Evolutionary conservation across 805 yeast genomes (phyloP).

Genomic region (Suhomyces pyralidae): DNA sequence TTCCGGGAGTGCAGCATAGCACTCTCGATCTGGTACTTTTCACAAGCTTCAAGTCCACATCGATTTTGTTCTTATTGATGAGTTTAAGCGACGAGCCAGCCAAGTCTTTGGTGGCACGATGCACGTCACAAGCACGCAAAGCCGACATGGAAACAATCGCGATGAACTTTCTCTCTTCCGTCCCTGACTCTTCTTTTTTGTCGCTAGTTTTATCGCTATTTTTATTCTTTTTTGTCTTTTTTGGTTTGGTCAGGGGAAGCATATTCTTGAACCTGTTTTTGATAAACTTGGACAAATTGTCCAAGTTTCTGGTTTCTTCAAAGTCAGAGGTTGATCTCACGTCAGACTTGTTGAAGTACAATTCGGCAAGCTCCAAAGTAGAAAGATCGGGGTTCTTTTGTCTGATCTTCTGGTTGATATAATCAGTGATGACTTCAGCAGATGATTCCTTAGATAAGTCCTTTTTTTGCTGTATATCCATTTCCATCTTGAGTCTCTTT

Average conservation of each 20-base stretch:
- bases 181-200: conserved; percentile 2
- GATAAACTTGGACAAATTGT: conserved; percentile 55
- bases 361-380: conserved; percentile 69
- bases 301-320: conserved; percentile 50
- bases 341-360: conserved; percentile 53
- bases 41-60: conserved; percentile 54
- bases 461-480: conserved; percentile 57
- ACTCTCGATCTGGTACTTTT: conserved; percentile 46
- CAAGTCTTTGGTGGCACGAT: conserved; percentile 53
- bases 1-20: conserved; percentile 62
- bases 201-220: neutral
- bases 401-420: conserved; percentile 58
- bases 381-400: conserved; percentile 64
- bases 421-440: conserved; percentile 64
- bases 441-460: conserved; percentile 48
- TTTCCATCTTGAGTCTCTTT: conserved; percentile 65
- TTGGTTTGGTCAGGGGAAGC: conserved; percentile 37
- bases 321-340: conserved; percentile 63
- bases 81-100: conserved; percentile 60
- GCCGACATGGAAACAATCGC: conserved; percentile 71
- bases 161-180: conserved; percentile 41
- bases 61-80: conserved; percentile 70
- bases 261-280: conserved; percentile 46
- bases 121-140: conserved; percentile 81
- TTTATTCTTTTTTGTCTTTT: conserved; percentile 24